Evolutionary conservation across 1,139 yeast genomes (phyloP).

Genomic region (Zygoascus hellenicus): DNA sequence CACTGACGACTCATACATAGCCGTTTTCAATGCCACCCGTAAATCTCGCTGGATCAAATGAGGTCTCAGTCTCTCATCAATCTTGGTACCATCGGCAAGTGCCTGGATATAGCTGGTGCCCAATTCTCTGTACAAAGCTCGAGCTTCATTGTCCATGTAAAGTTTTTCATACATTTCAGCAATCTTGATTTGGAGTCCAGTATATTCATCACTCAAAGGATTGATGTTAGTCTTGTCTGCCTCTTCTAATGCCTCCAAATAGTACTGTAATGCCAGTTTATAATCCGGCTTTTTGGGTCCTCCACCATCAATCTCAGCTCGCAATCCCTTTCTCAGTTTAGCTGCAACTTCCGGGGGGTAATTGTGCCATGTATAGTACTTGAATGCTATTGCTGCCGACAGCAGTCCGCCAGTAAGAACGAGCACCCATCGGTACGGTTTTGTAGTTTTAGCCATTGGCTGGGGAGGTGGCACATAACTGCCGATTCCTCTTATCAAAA

Average conservation of each 20-base stretch:
- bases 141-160: conserved; percentile 56
- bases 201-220: conserved; percentile 60
- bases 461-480: conserved; percentile 2
- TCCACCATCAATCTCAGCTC: conserved; percentile 70
- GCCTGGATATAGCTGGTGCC: conserved; percentile 53
- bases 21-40: conserved; percentile 61
- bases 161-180: conserved; percentile 81
- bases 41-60: conserved; percentile 68
- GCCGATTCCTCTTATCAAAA: neutral
- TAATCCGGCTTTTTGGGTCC: conserved; percentile 52
- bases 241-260: conserved; percentile 49
- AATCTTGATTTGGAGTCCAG: conserved; percentile 79
- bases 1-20: conserved; percentile 45
- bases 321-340: conserved; percentile 63
- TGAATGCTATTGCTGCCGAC: conserved; percentile 18
- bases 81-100: conserved; percentile 39
- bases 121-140: conserved; percentile 59
- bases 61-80: conserved; percentile 37
- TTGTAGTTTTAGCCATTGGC: neutral
- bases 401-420: conserved; percentile 14
- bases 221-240: conserved; percentile 47
- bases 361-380: conserved; percentile 30
- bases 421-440: conserved; percentile 17
- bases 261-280: conserved; percentile 60
- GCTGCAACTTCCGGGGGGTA: conserved; percentile 60